phyloP scores from a whole-genome alignment of 768 basidiomycete species.

The Leccinum uliginosum region DNA sequence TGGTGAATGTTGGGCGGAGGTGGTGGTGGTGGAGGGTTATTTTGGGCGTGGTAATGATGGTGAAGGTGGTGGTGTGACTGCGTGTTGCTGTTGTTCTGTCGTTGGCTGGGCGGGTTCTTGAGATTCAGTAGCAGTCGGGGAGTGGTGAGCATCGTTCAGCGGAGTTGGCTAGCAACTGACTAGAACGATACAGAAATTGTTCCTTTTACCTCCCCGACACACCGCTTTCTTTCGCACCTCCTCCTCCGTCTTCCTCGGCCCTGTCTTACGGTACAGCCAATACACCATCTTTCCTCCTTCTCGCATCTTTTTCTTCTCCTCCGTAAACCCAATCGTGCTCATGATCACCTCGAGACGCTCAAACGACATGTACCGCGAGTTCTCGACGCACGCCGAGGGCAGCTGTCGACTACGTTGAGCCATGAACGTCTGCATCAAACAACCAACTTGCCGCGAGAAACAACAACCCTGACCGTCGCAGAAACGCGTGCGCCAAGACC shows the following conservation, averaged over 20 bases:
- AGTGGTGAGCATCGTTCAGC: slow-evolving; percentile 31
- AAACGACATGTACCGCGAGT: slow-evolving; percentile 77
- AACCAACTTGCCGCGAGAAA: slow-evolving; percentile 63
- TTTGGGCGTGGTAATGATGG: slow-evolving; percentile 29
- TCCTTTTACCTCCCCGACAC: slow-evolving; percentile 63
- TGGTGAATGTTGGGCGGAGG: slow-evolving; percentile 32
- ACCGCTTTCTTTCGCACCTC: slow-evolving; percentile 52
- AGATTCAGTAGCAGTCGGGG: slow-evolving; percentile 32
- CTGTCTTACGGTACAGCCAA: slow-evolving; percentile 65
- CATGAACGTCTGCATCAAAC: neutral
- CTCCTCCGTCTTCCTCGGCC: slow-evolving; percentile 4
- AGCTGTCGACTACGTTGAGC: slow-evolving; percentile 46
- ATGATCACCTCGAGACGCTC: slow-evolving; percentile 56
- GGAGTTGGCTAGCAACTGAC: slow-evolving; percentile 7
- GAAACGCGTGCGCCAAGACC: slow-evolving; percentile 50
- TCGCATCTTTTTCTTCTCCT: slow-evolving; percentile 59
- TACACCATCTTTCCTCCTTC: slow-evolving; percentile 81
- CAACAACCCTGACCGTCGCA: slow-evolving; percentile 51
- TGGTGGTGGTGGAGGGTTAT: slow-evolving; percentile 6
- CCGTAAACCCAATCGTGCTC: slow-evolving; percentile 57
- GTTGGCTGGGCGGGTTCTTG: slow-evolving; percentile 26
- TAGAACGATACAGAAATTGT: slow-evolving; percentile 71
- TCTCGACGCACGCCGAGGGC: slow-evolving; percentile 78
- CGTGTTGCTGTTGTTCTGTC: slow-evolving; percentile 25
- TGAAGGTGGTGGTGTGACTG: slow-evolving; percentile 26